Evolutionary conservation across 306 rosid genomes (phyloP), one percentile per base, ranked within the genome.

Genomic region (Cucurbita maxima): DNA sequence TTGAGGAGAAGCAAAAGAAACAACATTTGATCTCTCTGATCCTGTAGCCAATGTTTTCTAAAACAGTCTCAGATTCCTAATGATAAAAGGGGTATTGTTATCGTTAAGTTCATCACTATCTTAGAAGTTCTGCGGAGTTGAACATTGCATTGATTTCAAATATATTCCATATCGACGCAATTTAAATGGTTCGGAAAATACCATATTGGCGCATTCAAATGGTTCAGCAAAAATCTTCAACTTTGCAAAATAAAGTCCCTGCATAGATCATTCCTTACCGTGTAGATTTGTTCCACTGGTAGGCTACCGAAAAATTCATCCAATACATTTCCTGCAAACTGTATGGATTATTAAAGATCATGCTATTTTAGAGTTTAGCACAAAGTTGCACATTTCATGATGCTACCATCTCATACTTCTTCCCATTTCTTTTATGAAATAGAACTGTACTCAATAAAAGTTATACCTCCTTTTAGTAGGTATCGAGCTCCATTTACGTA

Each of bases 321-420:
- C 58, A 22, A 69, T 67, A 66, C 59, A 78, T 36, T 76, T 81
- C 81, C 86, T 63, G 79, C 83, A 79, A 76, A 81, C 77, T 79
- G 77, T 79, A 83, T 4, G 69, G 64, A 77, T 58, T 74, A 77
- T 58, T 74, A 80, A 50, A 56, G 37, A 73, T 70, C 68, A 83
- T 73, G 68, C 75, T 73, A 71, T 58, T 74, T 55, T 55, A 58
- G 61, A 88, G 74, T 83, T 56, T 78, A 74, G 71, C 68, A 60
- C 38, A 60, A 36, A 80, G 76, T 56, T 62, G 72, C 56, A 34
- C 44, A 73, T 45, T 54, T 74, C 64, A 70, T 43, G 80, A 75
- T 43, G 81, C 74, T 75, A 34, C 14, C 2, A 30, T 30, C 66
- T 79, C 77, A 43, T 75, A 47, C 79, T 76, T 34, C 72, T 64